phyloP scores from a whole-genome alignment of 495 filamentous ascomycete species.

The Hyphodiscus hymeniophilus region DNA sequence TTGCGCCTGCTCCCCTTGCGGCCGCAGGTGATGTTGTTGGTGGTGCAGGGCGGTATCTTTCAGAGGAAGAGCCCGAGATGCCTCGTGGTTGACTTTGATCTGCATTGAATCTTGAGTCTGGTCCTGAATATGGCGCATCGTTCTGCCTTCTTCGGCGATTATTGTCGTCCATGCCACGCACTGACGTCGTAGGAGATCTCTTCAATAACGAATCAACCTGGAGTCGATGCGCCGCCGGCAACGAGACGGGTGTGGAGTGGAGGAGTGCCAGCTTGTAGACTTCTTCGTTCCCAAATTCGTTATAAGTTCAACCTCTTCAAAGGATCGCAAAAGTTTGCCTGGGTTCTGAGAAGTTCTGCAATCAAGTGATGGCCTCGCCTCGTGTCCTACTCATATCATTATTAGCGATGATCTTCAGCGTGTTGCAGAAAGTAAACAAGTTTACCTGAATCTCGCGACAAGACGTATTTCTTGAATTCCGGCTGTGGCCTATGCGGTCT shows the following conservation, averaged over 20 bases:
- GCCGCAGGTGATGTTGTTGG: conserved; percentile 32
- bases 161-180: conserved; percentile 63
- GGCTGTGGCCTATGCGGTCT: conserved; percentile 3
- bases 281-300: background rate
- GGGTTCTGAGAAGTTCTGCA: background rate
- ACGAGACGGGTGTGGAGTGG: conserved; percentile 48
- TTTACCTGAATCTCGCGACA: background rate
- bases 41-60: conserved; percentile 40
- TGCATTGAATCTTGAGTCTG: conserved; percentile 35
- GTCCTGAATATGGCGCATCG: conserved; percentile 43
- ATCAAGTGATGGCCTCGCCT: no score
- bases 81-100: conserved; percentile 32
- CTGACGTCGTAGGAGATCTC: conserved; percentile 32
- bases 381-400: background rate
- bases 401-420: conserved; percentile 1
- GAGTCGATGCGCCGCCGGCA: conserved; percentile 49
- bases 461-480: background rate
- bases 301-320: background rate
- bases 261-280: conserved; percentile 49
- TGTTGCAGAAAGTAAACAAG: background rate
- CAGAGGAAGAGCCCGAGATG: conserved; percentile 32
- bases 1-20: conserved; percentile 28
- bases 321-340: background rate
- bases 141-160: conserved; percentile 57
- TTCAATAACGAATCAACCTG: conserved; percentile 31